These are phyloP conservation scores for Penicillium sp. DNA, from an alignment of 2,329 filamentous ascomycete species.

Conservation along the genomic window DNA sequence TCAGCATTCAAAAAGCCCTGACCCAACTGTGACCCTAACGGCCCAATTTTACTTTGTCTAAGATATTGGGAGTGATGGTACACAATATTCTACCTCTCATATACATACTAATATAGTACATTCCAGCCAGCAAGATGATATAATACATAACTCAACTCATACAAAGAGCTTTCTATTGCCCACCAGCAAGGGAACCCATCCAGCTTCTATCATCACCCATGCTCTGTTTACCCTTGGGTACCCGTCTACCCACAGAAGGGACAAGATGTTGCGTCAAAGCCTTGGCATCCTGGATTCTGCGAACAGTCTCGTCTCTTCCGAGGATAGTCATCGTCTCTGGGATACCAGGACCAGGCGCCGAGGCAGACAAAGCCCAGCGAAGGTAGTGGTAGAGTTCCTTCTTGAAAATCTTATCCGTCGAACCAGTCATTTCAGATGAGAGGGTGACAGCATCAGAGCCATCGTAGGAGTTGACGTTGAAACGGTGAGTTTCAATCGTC, in stretches of 20 bases:
- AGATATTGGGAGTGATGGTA: neutral
- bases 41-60: too few relatives aligned
- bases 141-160: neutral
- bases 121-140: conserved; percentile 49
- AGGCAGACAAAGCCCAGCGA: conserved; percentile 56
- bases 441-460: conserved; percentile 18
- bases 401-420: conserved; percentile 39
- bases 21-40: too few relatives aligned
- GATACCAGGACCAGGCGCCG: conserved; percentile 54
- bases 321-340: conserved; percentile 56
- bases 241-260: conserved; percentile 17
- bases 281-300: conserved; percentile 45
- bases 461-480: conserved; percentile 41
- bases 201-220: conserved; percentile 30
- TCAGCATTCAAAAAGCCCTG: too few relatives aligned
- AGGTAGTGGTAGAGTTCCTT: conserved; percentile 56
- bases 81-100: neutral
- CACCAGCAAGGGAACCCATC: conserved; percentile 37
- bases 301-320: conserved; percentile 52
- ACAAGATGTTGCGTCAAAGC: conserved; percentile 27
- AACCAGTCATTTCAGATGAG: conserved; percentile 11
- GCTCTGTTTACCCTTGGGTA: conserved; percentile 15
- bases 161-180: neutral
- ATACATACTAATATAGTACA: neutral
- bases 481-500: conserved; percentile 40